Base-by-base conservation (phyloP, 129 eudicot species). In the Tagetes patula region DNA sequence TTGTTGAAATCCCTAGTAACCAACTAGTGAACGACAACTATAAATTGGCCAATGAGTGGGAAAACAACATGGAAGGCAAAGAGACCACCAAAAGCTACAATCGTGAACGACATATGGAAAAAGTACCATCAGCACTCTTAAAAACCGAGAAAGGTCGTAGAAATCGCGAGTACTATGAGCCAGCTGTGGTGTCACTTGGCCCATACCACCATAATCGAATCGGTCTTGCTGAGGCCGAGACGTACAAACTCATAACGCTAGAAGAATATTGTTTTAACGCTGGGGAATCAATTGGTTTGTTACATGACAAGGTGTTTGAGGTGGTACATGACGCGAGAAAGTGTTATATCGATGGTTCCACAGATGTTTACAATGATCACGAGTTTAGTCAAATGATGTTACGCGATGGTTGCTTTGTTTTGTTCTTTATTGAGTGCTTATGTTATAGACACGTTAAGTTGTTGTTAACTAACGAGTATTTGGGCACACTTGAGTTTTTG, bases 361-460 rank as follows among this genome's bases (percentile, higher is more conserved):
- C 76, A 0, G 74, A 70, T 27, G 40, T 1, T 13, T 75, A 63
- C 46, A 71, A 1, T 31, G 74, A 81, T 13, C 62, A 76, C 4
- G 59, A 64, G 52, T 75, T 81, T 20, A 58, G n/a, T 1, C 39
- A 27, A 41, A 75, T 81, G 81, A 81, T 81, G 84, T 42, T 81
- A 9, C 69, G 14, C 3, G 84, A 81, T 45, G 84, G 65, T 30
- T 81, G 84, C 69, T 81, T 81, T 33, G 11, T 81, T 31, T 37
- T 81, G 72, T 70, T 69, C 68, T 70, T 40, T 62, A 75, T 81
- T 4, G 70, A 71, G 32, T 42, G 73, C 41, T 0, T 70, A 7
- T 5, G 74, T 4, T 4, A n/a, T 8, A 42, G 33, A 6, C 11
- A 34, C 50, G 14, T 0, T 11, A 62, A 53, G 49, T 2, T 63